Base-by-base conservation (phyloP, 441 rosid genomes). In the Cnidoscolus chayamansa region DNA sequence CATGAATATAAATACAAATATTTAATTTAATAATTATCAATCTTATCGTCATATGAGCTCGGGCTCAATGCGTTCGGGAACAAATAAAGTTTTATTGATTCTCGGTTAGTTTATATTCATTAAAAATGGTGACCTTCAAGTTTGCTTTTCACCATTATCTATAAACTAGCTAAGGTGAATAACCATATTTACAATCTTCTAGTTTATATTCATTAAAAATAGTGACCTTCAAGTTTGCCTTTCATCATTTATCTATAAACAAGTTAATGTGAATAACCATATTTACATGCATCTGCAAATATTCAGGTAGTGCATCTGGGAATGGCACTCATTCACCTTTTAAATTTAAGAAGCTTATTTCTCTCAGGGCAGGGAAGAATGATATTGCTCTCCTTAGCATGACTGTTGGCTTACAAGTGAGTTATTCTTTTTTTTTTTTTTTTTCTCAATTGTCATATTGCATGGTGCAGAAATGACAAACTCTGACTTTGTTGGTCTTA, bases 361-460 rank as follows among this genome's bases (percentile, higher is more conserved):
- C 92, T 83, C 94, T 93, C 73, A 86, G 85, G 79, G 88, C 87
- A 0, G 98, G 97, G 49, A 83, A 83, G 81, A 96, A 96, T 74
- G 91, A 85, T 47, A 87, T 95, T 65, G 89, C 91, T 71, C 65
- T 95, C 56, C 81, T 95, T 58, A 89, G 97, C 84, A 85, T 93
- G 95, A 86, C 94, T 6, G 96, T 96, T 72, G 99, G 99, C 79
- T 82, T 91, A 63, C 89, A 82, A 79, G 99, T 96, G 78, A 85
- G 88, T 63, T 66, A 19, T 45, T 78, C 63, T 68, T 65, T 2
- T 8, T 31, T 49, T 19, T 19, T 60, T 51, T 56, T 35, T 11
- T 31, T 35, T 35, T 4, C 3, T 32, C 3, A 31, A 9, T 57
- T 49, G 57, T 43, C 1, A 20, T 40, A 40, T 47, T 59, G 43